Percentiles rank a stretch among this genome's conserved stretches.
phyloP scores from a whole-genome alignment of 495 filamentous ascomycete genomes.

The Elasticomyces elasticus region DNA sequence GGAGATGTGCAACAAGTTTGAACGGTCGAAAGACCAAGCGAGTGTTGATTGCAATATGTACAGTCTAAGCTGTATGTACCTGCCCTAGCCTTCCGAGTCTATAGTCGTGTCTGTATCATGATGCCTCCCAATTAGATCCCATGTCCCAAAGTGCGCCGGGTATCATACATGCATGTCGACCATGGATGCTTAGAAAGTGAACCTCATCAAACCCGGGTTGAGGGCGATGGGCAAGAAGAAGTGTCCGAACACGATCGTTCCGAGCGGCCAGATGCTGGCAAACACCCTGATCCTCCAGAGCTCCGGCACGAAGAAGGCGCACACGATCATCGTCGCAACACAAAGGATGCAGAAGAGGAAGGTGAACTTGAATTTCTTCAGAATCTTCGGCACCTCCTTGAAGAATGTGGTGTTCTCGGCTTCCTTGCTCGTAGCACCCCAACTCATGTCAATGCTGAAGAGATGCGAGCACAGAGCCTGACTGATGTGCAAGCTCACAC shows the following conservation, averaged over 20 bases:
- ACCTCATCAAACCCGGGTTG: slow-evolving; percentile 72
- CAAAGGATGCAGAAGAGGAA: slow-evolving; percentile 44
- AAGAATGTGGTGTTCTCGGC: slow-evolving; percentile 50
- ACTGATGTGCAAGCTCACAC: slow-evolving; percentile 37
- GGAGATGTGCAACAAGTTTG: too few species aligned
- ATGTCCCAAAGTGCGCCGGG: not conserved
- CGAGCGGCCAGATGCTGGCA: slow-evolving; percentile 49
- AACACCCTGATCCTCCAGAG: slow-evolving; percentile 49
- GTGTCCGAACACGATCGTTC: slow-evolving; percentile 43
- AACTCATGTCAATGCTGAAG: slow-evolving; percentile 40
- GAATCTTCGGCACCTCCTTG: slow-evolving; percentile 46
- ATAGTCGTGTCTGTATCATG: too few species aligned
- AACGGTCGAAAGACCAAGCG: too few species aligned
- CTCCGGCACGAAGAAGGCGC: slow-evolving; percentile 36
- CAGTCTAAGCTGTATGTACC: too few species aligned
- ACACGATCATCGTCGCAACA: slow-evolving; percentile 40
- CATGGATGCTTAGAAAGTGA: slow-evolving; percentile 36
- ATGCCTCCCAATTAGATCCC: not conserved
- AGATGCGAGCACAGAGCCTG: slow-evolving; percentile 40
- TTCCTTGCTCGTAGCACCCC: slow-evolving; percentile 49
- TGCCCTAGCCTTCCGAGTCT: too few species aligned
- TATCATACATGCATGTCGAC: not conserved
- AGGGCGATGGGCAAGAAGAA: slow-evolving; percentile 55
- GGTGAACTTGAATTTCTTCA: slow-evolving; percentile 50
- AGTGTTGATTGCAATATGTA: too few species aligned